Conservation (phyloP, 345 rosid species). For the Boechera retrofracta region DNA sequence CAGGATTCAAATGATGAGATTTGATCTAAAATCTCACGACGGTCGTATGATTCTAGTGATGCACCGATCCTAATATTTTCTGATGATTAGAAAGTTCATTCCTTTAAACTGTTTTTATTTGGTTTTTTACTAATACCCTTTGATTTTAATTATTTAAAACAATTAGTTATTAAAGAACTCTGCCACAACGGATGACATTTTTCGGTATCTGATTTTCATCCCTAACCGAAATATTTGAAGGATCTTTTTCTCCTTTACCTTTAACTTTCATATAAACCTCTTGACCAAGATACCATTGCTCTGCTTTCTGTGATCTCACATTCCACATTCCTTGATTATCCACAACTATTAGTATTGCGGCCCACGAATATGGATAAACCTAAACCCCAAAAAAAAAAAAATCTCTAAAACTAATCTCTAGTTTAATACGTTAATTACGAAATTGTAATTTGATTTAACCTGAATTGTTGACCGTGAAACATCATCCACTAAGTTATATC, state of each 20-base stretch:
- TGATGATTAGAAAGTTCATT: slow-evolving; percentile 17
- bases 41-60: slow-evolving; percentile 39
- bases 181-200: slow-evolving; percentile 68
- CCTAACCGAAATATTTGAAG: slow-evolving; percentile 32
- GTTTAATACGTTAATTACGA: not conserved
- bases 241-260: slow-evolving; percentile 69
- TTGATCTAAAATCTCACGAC: slow-evolving; percentile 3
- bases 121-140: not conserved
- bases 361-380: slow-evolving; percentile 78
- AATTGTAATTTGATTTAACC: slow-evolving; percentile 23
- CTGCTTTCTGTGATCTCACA: slow-evolving; percentile 73
- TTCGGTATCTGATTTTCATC: slow-evolving; percentile 65
- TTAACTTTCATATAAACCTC: slow-evolving; percentile 72
- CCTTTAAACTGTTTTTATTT: not conserved
- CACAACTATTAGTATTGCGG: slow-evolving; percentile 62
- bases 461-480: slow-evolving; percentile 73
- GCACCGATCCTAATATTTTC: slow-evolving; percentile 32
- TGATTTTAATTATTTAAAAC: not conserved
- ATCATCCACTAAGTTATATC: slow-evolving; percentile 63
- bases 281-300: slow-evolving; percentile 76
- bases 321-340: slow-evolving; percentile 99
- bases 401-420: not conserved
- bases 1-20: no score
- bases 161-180: not conserved
- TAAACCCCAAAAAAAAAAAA: not conserved